Conservation (phyloP, 805 yeast genomes). For the Candida palmyrensis region DNA sequence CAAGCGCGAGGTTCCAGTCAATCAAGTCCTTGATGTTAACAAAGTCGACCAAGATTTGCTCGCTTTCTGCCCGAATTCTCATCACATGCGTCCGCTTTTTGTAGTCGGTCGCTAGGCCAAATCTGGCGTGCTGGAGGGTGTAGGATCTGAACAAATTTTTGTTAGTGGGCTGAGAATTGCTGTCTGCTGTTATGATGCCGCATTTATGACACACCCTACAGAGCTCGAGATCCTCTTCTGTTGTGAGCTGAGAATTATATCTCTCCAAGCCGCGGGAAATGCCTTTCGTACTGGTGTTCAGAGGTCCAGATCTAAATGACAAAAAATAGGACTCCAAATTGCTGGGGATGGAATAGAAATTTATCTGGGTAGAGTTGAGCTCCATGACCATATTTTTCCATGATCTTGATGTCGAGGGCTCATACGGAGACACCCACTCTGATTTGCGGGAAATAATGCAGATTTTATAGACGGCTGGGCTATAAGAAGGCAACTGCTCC, state of each 20-base stretch:
- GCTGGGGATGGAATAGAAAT: constrained; percentile 48
- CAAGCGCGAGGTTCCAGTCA: constrained; percentile 70
- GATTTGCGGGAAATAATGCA: constrained; percentile 58
- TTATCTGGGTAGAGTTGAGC: constrained; percentile 81
- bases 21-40: constrained; percentile 60
- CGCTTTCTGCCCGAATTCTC: constrained; percentile 75
- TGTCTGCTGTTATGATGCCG: constrained; percentile 4
- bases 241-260: constrained; percentile 17
- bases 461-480: constrained; percentile 59
- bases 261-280: background rate
- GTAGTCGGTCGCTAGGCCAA: constrained; percentile 86
- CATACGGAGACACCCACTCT: constrained; percentile 79
- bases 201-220: constrained; percentile 18
- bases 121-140: constrained; percentile 76
- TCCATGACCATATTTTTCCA: constrained; percentile 73
- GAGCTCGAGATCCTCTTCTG: constrained; percentile 23
- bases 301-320: constrained; percentile 10
- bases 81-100: constrained; percentile 62
- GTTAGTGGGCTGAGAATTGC: background rate
- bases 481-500: constrained; percentile 53
- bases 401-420: constrained; percentile 55
- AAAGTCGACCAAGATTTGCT: constrained; percentile 72
- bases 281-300: no score
- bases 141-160: constrained; percentile 52
- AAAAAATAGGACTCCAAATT: constrained; percentile 23